Conservation (phyloP, 176 grass and related monocot species). For the Cenchrus purpureus region DNA sequence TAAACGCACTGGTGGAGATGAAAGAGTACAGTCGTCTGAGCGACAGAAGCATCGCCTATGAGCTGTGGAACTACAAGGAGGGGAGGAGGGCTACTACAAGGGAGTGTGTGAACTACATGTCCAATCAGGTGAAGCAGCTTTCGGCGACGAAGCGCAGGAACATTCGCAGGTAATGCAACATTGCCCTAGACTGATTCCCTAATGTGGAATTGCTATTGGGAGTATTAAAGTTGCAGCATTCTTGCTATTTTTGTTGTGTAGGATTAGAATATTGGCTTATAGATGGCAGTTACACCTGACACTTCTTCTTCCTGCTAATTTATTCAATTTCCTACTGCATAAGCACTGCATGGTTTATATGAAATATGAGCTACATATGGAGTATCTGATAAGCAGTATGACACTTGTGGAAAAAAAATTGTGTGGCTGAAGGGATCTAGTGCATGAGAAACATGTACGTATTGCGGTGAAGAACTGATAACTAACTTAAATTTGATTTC, state of each 20-base stretch:
- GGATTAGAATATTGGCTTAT: not conserved
- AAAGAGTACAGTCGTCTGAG: slow-evolving; percentile 24
- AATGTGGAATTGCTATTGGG: not conserved
- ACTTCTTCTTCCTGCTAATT: not conserved
- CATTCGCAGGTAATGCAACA: slow-evolving; percentile 19
- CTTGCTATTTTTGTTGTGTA: not conserved
- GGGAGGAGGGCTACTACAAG: slow-evolving; percentile 36
- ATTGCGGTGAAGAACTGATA: too few species aligned
- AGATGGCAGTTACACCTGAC: not conserved
- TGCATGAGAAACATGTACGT: too few species aligned
- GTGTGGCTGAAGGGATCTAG: too few species aligned
- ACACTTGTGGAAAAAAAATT: not conserved
- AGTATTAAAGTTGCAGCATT: not conserved
- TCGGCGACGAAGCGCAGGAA: not conserved
- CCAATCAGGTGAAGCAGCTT: slow-evolving; percentile 27
- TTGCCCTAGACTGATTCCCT: not conserved
- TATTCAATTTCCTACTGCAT: too few species aligned
- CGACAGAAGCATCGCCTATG: slow-evolving; percentile 1
- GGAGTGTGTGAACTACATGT: slow-evolving; percentile 28
- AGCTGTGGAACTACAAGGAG: slow-evolving; percentile 47
- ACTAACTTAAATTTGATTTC: too few species aligned
- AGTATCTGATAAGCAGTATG: too few species aligned
- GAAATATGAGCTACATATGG: too few species aligned
- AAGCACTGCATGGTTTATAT: too few species aligned
- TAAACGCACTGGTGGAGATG: slow-evolving; percentile 37